Evolutionary conservation across 805 yeast genomes (phyloP).

Genomic region (Wickerhamomyces bisporus): DNA sequence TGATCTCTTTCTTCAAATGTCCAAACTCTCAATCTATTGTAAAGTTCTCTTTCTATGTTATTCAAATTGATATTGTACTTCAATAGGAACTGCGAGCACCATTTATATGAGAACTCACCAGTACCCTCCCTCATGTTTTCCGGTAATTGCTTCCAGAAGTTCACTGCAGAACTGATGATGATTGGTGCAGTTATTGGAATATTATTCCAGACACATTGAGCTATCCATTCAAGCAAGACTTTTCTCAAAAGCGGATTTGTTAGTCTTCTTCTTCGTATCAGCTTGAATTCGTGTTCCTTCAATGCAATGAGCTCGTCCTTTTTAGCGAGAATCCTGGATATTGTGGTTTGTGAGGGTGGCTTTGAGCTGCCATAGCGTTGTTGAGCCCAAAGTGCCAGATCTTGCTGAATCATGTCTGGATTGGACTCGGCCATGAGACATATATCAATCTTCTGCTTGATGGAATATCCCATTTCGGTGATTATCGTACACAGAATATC

Average conservation of each 20-base stretch:
- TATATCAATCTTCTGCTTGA: constrained; percentile 60
- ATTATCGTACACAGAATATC: no score
- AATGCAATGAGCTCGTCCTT: constrained; percentile 48
- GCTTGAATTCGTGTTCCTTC: constrained; percentile 46
- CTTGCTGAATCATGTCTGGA: constrained; percentile 63
- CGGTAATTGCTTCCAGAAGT: constrained; percentile 60
- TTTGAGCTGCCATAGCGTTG: constrained; percentile 43
- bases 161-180: constrained; percentile 55
- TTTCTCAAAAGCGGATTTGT: constrained; percentile 52
- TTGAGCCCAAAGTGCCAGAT: constrained; percentile 61
- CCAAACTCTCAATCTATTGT: constrained; percentile 52
- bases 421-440: constrained; percentile 64
- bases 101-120: constrained; percentile 59
- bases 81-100: constrained; percentile 43
- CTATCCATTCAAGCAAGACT: constrained; percentile 65
- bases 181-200: constrained; percentile 62
- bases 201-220: constrained; percentile 62
- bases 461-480: constrained; percentile 46
- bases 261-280: constrained; percentile 40
- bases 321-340: constrained; percentile 53
- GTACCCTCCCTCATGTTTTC: constrained; percentile 50
- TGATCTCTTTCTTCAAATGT: constrained; percentile 49
- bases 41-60: constrained; percentile 40
- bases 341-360: constrained; percentile 65
- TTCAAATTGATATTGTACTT: constrained; percentile 48